These are phyloP conservation scores for Echinosophora koreensis DNA, from an alignment of 306 rosid species.

Conservation along the genomic window DNA sequence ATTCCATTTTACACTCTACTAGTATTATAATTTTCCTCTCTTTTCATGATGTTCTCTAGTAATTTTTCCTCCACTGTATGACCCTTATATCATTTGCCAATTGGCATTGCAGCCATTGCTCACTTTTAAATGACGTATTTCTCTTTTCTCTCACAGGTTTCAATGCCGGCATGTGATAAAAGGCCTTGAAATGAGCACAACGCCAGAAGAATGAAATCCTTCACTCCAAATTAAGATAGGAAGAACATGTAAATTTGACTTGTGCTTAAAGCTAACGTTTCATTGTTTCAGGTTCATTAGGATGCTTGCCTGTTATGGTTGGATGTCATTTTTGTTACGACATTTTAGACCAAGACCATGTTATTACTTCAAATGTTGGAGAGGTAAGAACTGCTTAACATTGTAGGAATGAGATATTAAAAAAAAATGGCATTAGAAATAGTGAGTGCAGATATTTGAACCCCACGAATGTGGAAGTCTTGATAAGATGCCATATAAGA, in stretches of 20 bases:
- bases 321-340: slow-evolving; percentile 25
- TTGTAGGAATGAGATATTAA: not conserved
- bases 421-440: slow-evolving; percentile 17
- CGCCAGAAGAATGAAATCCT: slow-evolving; percentile 67
- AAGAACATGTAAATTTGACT: slow-evolving; percentile 39
- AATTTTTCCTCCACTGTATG: slow-evolving; percentile 16
- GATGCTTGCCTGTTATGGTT: slow-evolving; percentile 25
- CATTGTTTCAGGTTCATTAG: slow-evolving; percentile 29
- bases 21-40: slow-evolving; percentile 26
- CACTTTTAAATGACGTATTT: slow-evolving; percentile 25
- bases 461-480: not conserved
- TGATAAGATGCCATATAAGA: not conserved
- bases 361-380: slow-evolving; percentile 13
- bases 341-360: slow-evolving; percentile 12
- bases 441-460: slow-evolving; percentile 5
- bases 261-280: slow-evolving; percentile 27
- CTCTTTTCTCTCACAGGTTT: slow-evolving; percentile 66
- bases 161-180: slow-evolving; percentile 92
- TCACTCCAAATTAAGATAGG: slow-evolving; percentile 13
- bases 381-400: slow-evolving; percentile 31
- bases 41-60: slow-evolving; percentile 16
- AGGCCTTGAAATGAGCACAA: slow-evolving; percentile 72
- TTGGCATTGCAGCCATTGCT: slow-evolving; percentile 24
- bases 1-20: slow-evolving; percentile 13
- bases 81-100: not conserved